Percentiles rank a stretch among this genome's conserved stretches.
phyloP scores from a whole-genome alignment of 352 stramenopile species.

The Globisporangium iwayamae region DNA sequence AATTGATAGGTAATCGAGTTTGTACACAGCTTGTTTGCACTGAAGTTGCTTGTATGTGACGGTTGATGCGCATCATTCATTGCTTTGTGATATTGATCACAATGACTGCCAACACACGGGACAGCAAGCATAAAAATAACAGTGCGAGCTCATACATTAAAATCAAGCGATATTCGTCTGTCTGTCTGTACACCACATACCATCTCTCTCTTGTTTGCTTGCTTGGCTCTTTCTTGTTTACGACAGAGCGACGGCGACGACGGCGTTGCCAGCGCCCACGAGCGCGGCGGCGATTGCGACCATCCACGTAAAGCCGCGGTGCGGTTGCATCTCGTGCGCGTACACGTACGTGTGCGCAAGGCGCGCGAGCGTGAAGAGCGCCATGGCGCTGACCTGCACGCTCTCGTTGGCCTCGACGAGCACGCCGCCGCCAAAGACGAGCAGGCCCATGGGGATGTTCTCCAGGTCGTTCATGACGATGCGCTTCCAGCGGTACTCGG shows the following conservation, averaged over 20 bases:
- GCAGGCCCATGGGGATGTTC: conserved; percentile 40
- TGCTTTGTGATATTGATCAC: too few species aligned
- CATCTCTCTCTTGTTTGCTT: not conserved
- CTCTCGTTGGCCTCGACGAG: conserved; percentile 21
- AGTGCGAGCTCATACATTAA: not conserved
- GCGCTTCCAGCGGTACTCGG: conserved; percentile 38
- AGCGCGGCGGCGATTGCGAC: conserved; percentile 18
- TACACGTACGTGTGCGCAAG: conserved; percentile 39
- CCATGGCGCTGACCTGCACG: conserved; percentile 23
- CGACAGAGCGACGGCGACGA: not conserved
- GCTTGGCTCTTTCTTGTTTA: not conserved
- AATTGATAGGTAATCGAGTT: not conserved
- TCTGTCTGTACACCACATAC: not conserved
- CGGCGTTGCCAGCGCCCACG: conserved; percentile 3
- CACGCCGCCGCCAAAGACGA: conserved; percentile 33
- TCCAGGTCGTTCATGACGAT: conserved; percentile 55
- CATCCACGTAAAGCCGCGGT: conserved; percentile 29
- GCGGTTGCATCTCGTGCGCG: conserved; percentile 37
- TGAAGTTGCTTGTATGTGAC: too few species aligned
- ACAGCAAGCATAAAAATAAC: too few species aligned
- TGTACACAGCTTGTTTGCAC: too few species aligned
- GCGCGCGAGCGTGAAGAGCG: conserved; percentile 31
- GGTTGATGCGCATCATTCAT: too few species aligned
- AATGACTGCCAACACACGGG: too few species aligned
- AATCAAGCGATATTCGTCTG: not conserved